Base-by-base conservation (phyloP, 2,329 filamentous ascomycete genomes). In the Sporothrix protearum region DNA sequence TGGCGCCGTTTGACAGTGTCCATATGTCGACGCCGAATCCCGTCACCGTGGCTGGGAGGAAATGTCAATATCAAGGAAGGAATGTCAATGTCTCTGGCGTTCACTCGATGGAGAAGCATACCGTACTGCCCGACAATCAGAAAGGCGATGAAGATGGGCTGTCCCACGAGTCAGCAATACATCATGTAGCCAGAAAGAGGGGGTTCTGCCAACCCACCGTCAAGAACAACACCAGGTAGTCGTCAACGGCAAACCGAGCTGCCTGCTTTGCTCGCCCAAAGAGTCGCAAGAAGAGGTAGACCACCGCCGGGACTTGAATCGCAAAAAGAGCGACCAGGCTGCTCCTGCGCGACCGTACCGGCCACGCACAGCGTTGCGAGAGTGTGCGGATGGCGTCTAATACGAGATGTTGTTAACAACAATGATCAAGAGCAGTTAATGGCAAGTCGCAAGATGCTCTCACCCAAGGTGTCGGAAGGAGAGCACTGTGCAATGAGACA, bases 1-100 rank as follows among this genome's bases (percentile, higher is more conserved):
- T 74, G 1, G 69, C 70, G 0, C 76, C 74, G 6, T 73, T 59
- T 7, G 76, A 63, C 0, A 82, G 74, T 19, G 77, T 79, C 81
- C 81, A 82, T 1, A 82, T 77, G 69, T 82, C 81, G 22, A 79
- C 77, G 4, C 81, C 81, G 49, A 81, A 81, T 0, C 76, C 78
- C 1, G 76, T 55, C 0, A 75, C 68, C 0, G 77, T 76, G 25
- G 76, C 79, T 79, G 64, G 1, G 10, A 30, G 4, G 4, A 7
- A 25, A 53, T 19, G 22, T 10, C 5, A 10, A 2, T 12, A 0
- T 39, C 28, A 33, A 14, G 19, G 16, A 16, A 8, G 47, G 2
- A 8, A 8, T 12, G 16, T n/a, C n/a, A n/a, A n/a, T n/a, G n/a
- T n/a, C n/a, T n/a, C n/a, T n/a, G n/a, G n/a, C n/a, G n/a, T n/a